Percentiles rank a stretch among this genome's conserved stretches.
phyloP scores from a whole-genome alignment of 2,329 filamentous ascomycete species.

The Scedosporium apiospermum region DNA sequence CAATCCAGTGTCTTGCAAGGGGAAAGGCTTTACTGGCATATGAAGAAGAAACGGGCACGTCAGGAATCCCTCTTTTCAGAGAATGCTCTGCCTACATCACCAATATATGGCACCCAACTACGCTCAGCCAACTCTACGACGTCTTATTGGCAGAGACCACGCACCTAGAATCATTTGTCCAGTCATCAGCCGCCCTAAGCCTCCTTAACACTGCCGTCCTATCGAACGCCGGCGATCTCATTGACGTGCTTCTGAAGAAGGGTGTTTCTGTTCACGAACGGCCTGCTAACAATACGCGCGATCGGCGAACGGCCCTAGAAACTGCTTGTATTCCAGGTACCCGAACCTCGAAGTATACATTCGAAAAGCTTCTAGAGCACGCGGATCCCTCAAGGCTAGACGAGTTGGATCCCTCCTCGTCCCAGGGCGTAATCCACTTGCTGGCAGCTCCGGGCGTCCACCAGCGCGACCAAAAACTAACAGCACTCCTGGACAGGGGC shows the following conservation, averaged over 20 bases:
- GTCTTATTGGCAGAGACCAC: background rate
- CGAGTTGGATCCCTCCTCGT: background rate
- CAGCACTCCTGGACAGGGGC: background rate
- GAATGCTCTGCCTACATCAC: background rate
- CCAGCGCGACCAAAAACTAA: conserved; percentile 3
- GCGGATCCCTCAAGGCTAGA: background rate
- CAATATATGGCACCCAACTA: background rate
- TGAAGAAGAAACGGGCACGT: background rate
- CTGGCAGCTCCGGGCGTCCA: background rate
- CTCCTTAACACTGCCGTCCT: background rate
- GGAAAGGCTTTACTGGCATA: background rate
- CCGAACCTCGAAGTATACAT: background rate
- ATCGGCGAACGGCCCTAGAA: background rate
- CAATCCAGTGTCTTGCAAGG: background rate
- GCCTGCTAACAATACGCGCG: background rate
- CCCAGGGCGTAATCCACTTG: conserved; percentile 2
- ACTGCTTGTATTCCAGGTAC: background rate
- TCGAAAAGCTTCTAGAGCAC: conserved; percentile 2
- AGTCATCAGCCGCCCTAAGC: background rate
- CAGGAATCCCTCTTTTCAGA: conserved; percentile 1
- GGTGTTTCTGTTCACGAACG: conserved; percentile 4
- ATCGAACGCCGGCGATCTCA: background rate
- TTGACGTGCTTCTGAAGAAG: conserved; percentile 1
- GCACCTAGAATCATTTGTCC: background rate
- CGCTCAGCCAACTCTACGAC: background rate